A percentile compares a stretch with the other conserved stretches of the same genome.
These are phyloP conservation scores for Phytophthora pluvialis DNA, from an alignment of 352 stramenopile species.

Conservation along the genomic window DNA sequence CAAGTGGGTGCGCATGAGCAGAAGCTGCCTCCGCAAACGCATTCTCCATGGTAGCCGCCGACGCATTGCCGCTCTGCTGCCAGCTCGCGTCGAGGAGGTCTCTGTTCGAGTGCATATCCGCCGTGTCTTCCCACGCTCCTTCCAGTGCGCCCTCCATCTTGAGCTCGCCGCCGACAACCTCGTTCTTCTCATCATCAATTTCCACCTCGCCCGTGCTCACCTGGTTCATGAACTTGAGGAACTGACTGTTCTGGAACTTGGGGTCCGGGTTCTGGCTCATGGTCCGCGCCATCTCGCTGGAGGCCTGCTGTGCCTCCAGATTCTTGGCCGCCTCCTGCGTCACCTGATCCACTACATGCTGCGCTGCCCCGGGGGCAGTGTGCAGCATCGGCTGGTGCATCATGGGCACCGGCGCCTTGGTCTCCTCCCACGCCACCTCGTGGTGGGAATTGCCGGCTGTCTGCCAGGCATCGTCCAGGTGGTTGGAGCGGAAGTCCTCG, in stretches of 20 bases:
- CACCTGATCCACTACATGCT: conserved; percentile 39
- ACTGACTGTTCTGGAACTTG: conserved; percentile 89
- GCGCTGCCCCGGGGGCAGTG: conserved; percentile 4
- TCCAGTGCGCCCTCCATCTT: conserved; percentile 64
- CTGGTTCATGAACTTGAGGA: conserved; percentile 88
- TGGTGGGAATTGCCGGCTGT: conserved; percentile 61
- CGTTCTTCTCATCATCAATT: conserved; percentile 83
- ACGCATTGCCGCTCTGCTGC: conserved; percentile 43
- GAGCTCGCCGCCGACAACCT: conserved; percentile 49
- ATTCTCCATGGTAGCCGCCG: conserved; percentile 49
- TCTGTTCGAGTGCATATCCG: conserved; percentile 61
- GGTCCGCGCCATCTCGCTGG: conserved; percentile 71
- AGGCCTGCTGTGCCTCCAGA: conserved; percentile 57
- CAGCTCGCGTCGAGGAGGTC: conserved; percentile 68
- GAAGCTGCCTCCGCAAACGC: conserved; percentile 50
- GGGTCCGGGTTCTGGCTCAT: conserved; percentile 83
- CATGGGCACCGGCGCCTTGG: conserved; percentile 48
- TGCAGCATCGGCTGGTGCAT: conserved; percentile 48
- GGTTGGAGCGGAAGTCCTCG: conserved; percentile 69
- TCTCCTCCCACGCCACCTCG: conserved; percentile 71
- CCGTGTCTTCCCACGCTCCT: conserved; percentile 61
- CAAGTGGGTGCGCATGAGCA: conserved; percentile 32
- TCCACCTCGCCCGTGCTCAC: conserved; percentile 74
- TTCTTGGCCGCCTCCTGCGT: conserved; percentile 37
- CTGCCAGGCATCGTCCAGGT: conserved; percentile 70